Base-by-base conservation (phyloP, 805 yeast genomes). In the Teunomyces lycoperdinae region DNA sequence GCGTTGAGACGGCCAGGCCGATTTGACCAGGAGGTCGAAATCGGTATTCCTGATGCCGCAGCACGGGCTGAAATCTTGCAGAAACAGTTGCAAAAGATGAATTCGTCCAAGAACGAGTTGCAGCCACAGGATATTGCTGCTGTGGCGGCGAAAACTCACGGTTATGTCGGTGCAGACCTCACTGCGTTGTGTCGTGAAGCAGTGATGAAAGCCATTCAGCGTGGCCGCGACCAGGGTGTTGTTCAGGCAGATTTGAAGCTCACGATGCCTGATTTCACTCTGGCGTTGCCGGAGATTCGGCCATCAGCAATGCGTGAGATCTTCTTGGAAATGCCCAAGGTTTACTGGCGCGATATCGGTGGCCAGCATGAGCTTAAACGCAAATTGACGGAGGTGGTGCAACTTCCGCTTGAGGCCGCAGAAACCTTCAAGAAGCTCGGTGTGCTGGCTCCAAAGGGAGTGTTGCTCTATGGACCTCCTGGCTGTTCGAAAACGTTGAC, bases 291-390 rank as follows among this genome's bases (percentile, higher is more conserved):
- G 1, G 91, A 87, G n/a, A 82, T 94, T 2, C 76, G 95, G 44
- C 98, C 99, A 2, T 87, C 96, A 50, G 98, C 98, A 2, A 94
- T 94, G 99, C 79, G 96, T 49, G 99, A 94, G 64, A 88, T 92
- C 45, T 85, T 90, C 48, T 71, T 94, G 44, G 99, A 94, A 58
- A 88, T 91, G 80, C 98, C 99, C 8, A 88, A 89, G 58, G 95
- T 91, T 0, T 77, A 80, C 51, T 94, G 99, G 98, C 70, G 79
- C 14, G 99, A 94, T 68, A 91, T 94, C 58, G 98, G 98, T 10
- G 99, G 99, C 2, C 98, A 94, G 65, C 84, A 85, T 20, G 83
- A 80, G 14, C 74, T 92, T 49, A 94, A 94, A 63, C 76, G 78
- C 49, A 87, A 90, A 60, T 77, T 94, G 56, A 80, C 79, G 35